Conservation (phyloP, 106 monocot species). For the Allium fistulosum region DNA sequence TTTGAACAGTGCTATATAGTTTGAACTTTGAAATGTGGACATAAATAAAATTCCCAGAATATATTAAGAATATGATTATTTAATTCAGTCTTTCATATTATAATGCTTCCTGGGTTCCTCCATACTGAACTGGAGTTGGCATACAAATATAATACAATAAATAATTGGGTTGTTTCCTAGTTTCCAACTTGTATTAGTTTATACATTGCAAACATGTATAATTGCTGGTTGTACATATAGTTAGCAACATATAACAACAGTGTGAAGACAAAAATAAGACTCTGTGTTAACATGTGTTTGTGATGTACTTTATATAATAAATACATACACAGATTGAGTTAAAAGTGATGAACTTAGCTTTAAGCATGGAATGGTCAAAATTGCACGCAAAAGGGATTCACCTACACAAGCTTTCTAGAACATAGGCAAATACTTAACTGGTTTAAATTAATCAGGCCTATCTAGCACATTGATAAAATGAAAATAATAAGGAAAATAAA, state of each 20-base stretch:
- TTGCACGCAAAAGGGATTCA: conserved; percentile 6
- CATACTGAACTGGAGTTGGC: not conserved
- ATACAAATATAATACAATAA: not conserved
- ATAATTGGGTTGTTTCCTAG: conserved; percentile 11
- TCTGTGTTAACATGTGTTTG: not conserved
- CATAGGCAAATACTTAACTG: conserved; percentile 4
- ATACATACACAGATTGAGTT: no score
- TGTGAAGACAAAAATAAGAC: conserved; percentile 3
- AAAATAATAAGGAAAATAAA: conserved; percentile 1
- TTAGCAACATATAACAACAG: not conserved
- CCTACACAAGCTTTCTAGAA: conserved; percentile 6
- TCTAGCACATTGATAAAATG: no score
- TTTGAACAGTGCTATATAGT: no score
- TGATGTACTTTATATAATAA: not conserved
- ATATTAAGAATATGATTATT: not conserved
- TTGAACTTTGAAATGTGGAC: no score
- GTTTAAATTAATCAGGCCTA: conserved; percentile 7
- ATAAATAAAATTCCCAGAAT: not conserved
- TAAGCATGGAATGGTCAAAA: conserved; percentile 3
- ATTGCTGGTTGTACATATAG: not conserved
- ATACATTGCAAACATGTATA: not conserved
- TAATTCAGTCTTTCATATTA: not conserved
- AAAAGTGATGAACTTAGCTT: not conserved
- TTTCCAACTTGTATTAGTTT: conserved; percentile 11
- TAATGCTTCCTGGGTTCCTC: conserved; percentile 1